Evolutionary conservation across 2,329 filamentous ascomycete genomes (phyloP), one percentile per base, ranked within the genome.

Genomic region (Helotiales sp.): DNA sequence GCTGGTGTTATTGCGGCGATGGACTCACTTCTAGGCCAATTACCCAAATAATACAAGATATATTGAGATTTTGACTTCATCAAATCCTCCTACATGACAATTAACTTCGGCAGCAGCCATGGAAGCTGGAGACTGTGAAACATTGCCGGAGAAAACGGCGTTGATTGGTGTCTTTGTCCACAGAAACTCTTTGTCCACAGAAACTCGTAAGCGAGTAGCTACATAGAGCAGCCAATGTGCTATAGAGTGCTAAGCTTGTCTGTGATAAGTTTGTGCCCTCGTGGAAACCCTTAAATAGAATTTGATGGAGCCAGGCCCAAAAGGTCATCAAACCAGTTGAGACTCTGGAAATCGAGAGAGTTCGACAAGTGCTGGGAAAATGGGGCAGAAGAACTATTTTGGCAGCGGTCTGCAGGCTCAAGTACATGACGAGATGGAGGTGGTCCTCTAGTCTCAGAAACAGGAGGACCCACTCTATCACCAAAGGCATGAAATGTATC

Each of bases 1-100:
- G 24, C 77, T 88, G 58, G 87, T 82, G 67, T 74, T 87, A 47
- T 82, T 80, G 17, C 48, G 50, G 61, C 61, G 12, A 59, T 63
- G 40, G 50, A 57, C 15, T 19, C 38, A 19, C 13, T 61, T n/a
- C 24, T 60, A 17, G 40, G 13, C 2, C 34, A 29, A 30, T 49
- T 52, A 36, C 46, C 29, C 36, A 27, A n/a, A 47, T 27, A 10
- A n/a, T n/a, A n/a, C n/a, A n/a, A n/a, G n/a, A n/a, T 31, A 12
- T 34, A 24, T n/a, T 25, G 38, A 33, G 40, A 25, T n/a, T n/a
- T n/a, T n/a, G n/a, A n/a, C n/a, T n/a, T n/a, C n/a, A n/a, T n/a
- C n/a, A n/a, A n/a, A n/a, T n/a, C n/a, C n/a, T n/a, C n/a, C n/a
- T n/a, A n/a, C n/a, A n/a, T n/a, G n/a, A n/a, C n/a, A n/a, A n/a